Percentiles rank a stretch among this genome's conserved stretches.
Conservation (phyloP, 176 grass and related monocot species). For the Ampelocalamus luodianensis region DNA sequence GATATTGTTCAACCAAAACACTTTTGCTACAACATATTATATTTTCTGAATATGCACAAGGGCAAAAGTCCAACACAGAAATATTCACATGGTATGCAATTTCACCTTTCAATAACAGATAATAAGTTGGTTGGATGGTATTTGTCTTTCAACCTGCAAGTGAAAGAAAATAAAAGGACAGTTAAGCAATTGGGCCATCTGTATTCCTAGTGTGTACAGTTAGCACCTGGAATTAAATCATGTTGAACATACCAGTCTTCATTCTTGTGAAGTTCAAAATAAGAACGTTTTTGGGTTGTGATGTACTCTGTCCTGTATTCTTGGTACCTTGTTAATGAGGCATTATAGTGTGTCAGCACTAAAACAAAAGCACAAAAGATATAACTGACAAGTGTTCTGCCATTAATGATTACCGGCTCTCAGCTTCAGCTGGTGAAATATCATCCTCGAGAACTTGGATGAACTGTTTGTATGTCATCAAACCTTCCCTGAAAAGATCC, state of each 20-base stretch:
- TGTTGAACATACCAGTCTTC: conserved; percentile 71
- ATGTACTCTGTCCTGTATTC: conserved; percentile 97
- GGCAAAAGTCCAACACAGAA: conserved; percentile 20
- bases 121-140: conserved; percentile 97
- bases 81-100: conserved; percentile 30
- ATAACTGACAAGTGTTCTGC: not conserved
- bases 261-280: conserved; percentile 97
- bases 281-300: conserved; percentile 90
- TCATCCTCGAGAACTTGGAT: conserved; percentile 99
- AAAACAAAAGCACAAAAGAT: conserved; percentile 16
- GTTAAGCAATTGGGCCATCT: conserved; percentile 8
- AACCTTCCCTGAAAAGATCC: conserved; percentile 78
- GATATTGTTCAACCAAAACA: not conserved
- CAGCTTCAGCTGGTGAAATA: conserved; percentile 92
- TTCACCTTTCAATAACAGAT: conserved; percentile 92
- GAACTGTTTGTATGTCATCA: conserved; percentile 99
- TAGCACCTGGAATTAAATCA: conserved; percentile 22
- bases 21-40: conserved; percentile 6
- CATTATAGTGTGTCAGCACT: conserved; percentile 13
- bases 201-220: not conserved
- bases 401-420: conserved; percentile 62
- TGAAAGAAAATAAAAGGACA: conserved; percentile 35
- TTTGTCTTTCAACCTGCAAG: conserved; percentile 96
- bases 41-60: conserved; percentile 15
- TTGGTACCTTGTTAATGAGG: conserved; percentile 75